Conservation (phyloP, 805 yeast species). For the Saccharomyces eubayanus region DNA sequence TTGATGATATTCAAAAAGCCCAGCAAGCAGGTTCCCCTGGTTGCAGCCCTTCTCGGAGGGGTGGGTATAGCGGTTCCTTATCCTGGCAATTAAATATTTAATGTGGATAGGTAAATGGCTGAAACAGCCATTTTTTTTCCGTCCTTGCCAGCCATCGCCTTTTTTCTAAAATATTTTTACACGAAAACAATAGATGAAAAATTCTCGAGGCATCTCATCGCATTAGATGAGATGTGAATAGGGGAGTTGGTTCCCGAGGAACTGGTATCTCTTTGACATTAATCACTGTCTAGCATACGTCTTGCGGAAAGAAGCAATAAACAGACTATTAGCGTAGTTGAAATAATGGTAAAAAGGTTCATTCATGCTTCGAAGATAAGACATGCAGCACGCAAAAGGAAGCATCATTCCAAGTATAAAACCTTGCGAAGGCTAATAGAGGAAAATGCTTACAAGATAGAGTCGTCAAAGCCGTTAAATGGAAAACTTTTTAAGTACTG, state of each 20-base stretch:
- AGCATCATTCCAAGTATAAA: slow-evolving; percentile 4
- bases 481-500: slow-evolving; percentile 42
- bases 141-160: background rate
- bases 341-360: background rate
- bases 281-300: background rate
- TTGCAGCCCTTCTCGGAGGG: background rate
- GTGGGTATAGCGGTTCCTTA: background rate
- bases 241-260: background rate
- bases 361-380: background rate
- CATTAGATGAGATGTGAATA: background rate
- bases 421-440: slow-evolving; percentile 7
- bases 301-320: background rate
- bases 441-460: slow-evolving; percentile 11
- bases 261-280: background rate
- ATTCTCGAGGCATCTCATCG: background rate
- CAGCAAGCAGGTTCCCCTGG: background rate
- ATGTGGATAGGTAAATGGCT: background rate
- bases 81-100: background rate
- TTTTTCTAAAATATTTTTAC: background rate
- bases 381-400: background rate
- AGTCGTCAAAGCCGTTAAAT: slow-evolving; percentile 11
- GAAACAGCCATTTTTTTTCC: background rate
- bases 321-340: background rate
- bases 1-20: background rate
- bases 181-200: background rate